Percentiles rank a stretch among this genome's conserved stretches.
Conservation (phyloP, 1,139 yeast species). For the Pichia sp. region DNA sequence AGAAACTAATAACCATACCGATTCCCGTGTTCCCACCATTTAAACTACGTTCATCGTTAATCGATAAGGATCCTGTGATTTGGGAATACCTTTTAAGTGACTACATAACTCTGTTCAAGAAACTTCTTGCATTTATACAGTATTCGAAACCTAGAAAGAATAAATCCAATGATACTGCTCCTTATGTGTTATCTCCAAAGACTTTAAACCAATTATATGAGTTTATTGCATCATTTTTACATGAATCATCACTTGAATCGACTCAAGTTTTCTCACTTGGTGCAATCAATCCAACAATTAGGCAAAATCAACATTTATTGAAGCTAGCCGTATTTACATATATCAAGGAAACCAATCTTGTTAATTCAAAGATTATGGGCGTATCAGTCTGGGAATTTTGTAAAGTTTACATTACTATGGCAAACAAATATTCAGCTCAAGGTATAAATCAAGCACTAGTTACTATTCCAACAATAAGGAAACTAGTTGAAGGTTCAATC, state of each 20-base stretch:
- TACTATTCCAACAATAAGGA: conserved; percentile 42
- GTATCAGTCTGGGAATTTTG: conserved; percentile 58
- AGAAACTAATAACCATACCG: conserved; percentile 33
- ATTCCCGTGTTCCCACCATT: conserved; percentile 71
- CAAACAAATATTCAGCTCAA: conserved; percentile 19
- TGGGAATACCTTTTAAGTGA: conserved; percentile 68
- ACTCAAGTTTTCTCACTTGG: conserved; percentile 60
- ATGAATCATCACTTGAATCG: conserved; percentile 54
- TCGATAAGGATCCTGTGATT: conserved; percentile 75
- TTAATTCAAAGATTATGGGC: conserved; percentile 49
- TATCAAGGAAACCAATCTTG: conserved; percentile 45
- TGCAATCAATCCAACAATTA: conserved; percentile 60
- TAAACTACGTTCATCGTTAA: conserved; percentile 59
- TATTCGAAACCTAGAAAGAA: conserved; percentile 8
- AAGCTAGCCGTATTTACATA: conserved; percentile 46
- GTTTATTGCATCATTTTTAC: conserved; percentile 49
- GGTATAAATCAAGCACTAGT: conserved; percentile 28
- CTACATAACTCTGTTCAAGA: conserved; percentile 46
- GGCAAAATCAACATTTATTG: conserved; percentile 41
- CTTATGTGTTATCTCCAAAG: conserved; percentile 36
- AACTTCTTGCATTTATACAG: conserved; percentile 29
- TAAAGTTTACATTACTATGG: conserved; percentile 39
- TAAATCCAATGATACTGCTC: conserved; percentile 3
- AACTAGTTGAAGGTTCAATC: conserved; percentile 46
- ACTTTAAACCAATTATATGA: conserved; percentile 52